A percentile compares a stretch with the other conserved stretches of the same genome.
Evolutionary conservation across 352 stramenopile species (phyloP).

Genomic region (Globisporangium cystogenes): DNA sequence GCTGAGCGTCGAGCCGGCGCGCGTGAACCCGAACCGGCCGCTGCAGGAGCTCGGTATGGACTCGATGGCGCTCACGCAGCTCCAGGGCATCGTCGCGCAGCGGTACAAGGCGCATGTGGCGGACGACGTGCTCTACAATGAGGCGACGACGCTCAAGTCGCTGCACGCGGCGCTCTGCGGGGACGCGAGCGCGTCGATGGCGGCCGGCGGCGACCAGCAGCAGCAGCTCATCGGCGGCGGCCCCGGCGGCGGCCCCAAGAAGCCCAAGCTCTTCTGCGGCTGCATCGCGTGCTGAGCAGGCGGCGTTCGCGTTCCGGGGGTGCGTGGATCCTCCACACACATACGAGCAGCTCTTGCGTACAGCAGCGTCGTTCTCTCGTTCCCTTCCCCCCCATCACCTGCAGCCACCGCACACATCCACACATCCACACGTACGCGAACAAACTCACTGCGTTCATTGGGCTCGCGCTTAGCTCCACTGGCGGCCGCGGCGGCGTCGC

Average conservation of each 20-base stretch:
- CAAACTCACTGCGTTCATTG: background rate
- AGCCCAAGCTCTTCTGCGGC: conserved; percentile 63
- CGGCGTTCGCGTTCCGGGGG: no score
- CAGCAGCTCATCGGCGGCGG: conserved; percentile 16
- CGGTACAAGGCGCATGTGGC: conserved; percentile 89
- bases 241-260: conserved; percentile 11
- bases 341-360: background rate
- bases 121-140: conserved; percentile 91
- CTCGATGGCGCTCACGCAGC: conserved; percentile 92
- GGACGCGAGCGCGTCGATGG: conserved; percentile 16
- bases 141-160: conserved; percentile 80
- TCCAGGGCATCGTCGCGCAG: conserved; percentile 91
- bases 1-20: conserved; percentile 40
- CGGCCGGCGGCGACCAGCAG: conserved; percentile 14
- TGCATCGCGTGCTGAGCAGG: conserved; percentile 73
- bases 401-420: no score
- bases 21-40: conserved; percentile 46
- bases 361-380: no score
- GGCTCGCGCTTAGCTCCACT: conserved; percentile 4
- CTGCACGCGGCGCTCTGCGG: conserved; percentile 71
- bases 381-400: no score
- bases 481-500: background rate
- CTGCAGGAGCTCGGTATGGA: conserved; percentile 87
- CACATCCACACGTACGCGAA: background rate
- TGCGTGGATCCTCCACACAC: background rate